phyloP scores from a whole-genome alignment of 2,329 filamentous ascomycete species.

The Exophiala alcalophila region DNA sequence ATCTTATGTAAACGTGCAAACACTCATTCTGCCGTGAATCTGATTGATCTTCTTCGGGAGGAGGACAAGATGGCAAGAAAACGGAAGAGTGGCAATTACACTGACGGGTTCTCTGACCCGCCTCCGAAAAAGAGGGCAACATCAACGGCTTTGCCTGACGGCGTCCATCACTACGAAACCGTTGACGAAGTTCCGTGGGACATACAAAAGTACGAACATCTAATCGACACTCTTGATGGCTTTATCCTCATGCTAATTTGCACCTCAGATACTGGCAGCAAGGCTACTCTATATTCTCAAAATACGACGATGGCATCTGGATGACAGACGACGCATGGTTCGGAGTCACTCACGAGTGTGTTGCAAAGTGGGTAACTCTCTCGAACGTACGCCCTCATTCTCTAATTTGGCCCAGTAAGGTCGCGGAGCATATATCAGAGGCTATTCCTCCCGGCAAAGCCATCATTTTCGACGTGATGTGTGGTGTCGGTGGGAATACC shows the following conservation, averaged over 20 bases:
- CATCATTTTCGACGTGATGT: slow-evolving; percentile 82
- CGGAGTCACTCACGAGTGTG: slow-evolving; percentile 88
- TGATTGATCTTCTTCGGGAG: too few relatives aligned
- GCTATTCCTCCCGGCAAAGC: slow-evolving; percentile 55
- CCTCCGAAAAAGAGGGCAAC: slow-evolving; percentile 12
- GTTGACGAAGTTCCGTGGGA: slow-evolving; percentile 73
- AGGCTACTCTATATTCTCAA: slow-evolving; percentile 79
- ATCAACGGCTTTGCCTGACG: slow-evolving; percentile 50
- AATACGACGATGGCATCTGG: slow-evolving; percentile 82
- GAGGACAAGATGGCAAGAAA: slow-evolving; percentile 15
- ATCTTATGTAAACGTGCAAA: not conserved
- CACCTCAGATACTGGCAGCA: slow-evolving; percentile 78
- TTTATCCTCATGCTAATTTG: not conserved
- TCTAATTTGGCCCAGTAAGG: slow-evolving; percentile 54
- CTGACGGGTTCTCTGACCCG: slow-evolving; percentile 2
- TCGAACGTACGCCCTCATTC: not conserved
- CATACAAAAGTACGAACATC: slow-evolving; percentile 70
- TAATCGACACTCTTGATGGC: not conserved
- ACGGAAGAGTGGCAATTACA: slow-evolving; percentile 11
- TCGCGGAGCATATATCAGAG: slow-evolving; percentile 67
- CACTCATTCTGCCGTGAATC: slow-evolving; percentile 1
- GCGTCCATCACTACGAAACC: slow-evolving; percentile 72
- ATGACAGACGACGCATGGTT: slow-evolving; percentile 97
- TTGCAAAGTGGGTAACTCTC: slow-evolving; percentile 65
- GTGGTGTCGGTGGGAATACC: slow-evolving; percentile 85